Evolutionary conservation across 2,329 filamentous ascomycete species (phyloP).

Genomic region (Sphaerulina populicola): DNA sequence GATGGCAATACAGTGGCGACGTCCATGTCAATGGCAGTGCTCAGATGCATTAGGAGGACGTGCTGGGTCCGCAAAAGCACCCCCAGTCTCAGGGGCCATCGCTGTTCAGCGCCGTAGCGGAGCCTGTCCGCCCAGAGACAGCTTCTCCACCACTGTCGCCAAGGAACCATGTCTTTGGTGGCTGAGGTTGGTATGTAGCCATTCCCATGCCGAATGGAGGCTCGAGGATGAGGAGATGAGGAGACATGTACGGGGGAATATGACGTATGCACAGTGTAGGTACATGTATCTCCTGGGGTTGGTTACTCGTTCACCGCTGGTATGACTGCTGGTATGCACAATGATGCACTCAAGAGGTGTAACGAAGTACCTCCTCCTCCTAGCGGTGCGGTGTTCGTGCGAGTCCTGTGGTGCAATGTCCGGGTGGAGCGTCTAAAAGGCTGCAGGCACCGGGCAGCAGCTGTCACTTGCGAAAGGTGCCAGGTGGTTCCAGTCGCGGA

Average conservation of each 20-base stretch:
- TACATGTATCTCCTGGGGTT: no score
- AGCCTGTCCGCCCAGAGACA: neutral
- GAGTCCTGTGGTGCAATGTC: neutral
- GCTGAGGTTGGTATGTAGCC: neutral
- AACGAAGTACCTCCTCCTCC: no score
- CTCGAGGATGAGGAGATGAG: no score
- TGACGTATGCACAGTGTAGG: neutral
- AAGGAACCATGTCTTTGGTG: constrained; percentile 13
- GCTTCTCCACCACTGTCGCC: constrained; percentile 5
- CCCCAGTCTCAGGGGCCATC: neutral
- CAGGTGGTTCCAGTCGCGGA: constrained; percentile 6
- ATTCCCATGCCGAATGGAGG: neutral
- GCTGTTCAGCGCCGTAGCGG: neutral
- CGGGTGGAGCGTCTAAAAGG: neutral
- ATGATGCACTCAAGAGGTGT: neutral
- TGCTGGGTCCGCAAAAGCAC: constrained; percentile 4
- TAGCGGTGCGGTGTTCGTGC: neutral
- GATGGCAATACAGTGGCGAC: constrained; percentile 1
- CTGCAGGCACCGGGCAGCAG: neutral
- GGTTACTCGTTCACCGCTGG: constrained; percentile 7
- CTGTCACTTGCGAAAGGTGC: neutral
- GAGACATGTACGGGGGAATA: constrained; percentile 11
- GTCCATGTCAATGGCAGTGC: constrained; percentile 11
- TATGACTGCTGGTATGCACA: neutral
- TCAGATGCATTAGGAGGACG: constrained; percentile 10